Conservation (phyloP, 148 eudicot species). For the Mesembryanthemum crystallinum region DNA sequence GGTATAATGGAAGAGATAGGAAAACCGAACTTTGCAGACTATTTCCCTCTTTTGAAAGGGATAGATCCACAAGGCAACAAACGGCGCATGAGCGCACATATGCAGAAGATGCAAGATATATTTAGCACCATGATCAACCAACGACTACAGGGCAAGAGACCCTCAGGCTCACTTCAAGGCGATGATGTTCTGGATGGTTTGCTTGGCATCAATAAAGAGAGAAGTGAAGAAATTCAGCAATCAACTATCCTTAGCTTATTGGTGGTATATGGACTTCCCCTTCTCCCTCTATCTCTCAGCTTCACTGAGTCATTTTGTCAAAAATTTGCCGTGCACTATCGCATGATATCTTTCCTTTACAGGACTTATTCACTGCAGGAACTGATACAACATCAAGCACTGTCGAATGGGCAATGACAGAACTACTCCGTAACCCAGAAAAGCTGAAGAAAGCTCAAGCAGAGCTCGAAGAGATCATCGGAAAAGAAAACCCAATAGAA, state of each 20-base stretch:
- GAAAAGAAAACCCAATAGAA: slow-evolving; percentile 16
- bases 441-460: slow-evolving; percentile 19
- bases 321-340: not conserved
- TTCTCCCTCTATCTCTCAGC: not conserved
- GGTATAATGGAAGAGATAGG: slow-evolving; percentile 37
- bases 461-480: slow-evolving; percentile 26
- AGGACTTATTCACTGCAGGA: slow-evolving; percentile 32
- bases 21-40: slow-evolving; percentile 54
- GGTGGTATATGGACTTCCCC: slow-evolving; percentile 7
- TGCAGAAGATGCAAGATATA: slow-evolving; percentile 22
- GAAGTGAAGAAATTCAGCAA: slow-evolving; percentile 15
- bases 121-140: slow-evolving; percentile 40
- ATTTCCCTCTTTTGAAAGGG: slow-evolving; percentile 39
- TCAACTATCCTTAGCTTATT: slow-evolving; percentile 22
- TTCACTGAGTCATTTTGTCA: not conserved
- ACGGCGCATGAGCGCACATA: slow-evolving; percentile 18
- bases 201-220: slow-evolving; percentile 21
- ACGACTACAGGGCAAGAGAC: slow-evolving; percentile 26
- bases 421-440: slow-evolving; percentile 27
- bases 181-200: slow-evolving; percentile 45
- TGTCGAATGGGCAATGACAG: slow-evolving; percentile 37
- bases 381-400: slow-evolving; percentile 32
- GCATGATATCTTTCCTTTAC: not conserved
- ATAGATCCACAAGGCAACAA: slow-evolving; percentile 49
- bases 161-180: not conserved